Base-by-base conservation (phyloP, 2,329 filamentous ascomycete species). In the Claviceps paspali region DNA sequence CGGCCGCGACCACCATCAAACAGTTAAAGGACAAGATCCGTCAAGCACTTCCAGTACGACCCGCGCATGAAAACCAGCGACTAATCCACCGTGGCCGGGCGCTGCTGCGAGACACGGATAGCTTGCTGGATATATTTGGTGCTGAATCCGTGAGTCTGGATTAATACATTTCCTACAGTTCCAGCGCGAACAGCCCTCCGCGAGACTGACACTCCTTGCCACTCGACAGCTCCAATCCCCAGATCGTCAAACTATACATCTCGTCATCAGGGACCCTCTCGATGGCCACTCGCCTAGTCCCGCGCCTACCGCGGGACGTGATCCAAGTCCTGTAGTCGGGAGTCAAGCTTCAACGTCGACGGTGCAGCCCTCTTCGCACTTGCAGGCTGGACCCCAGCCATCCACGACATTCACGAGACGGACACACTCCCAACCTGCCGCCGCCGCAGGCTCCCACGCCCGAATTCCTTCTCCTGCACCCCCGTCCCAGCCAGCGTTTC, bases 31-130 rank as follows among this genome's bases (percentile, higher is more conserved):
- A 66, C 30, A 69, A 59, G 49, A 74, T 79, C 40, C 67, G 70
- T 23, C 61, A 72, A 46, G 49, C 53, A 3, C 50, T 77, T 29
- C 55, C 62, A 18, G 52, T 65, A 31, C 66, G 62, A 36, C 72
- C 73, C 3, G 47, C 62, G 12, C 63, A 73, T 41, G 64, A 72
- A 24, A 62, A 67, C 24, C 71, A 78, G 50, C 63, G 74, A 29
- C 55, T 79, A 41, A 79, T 79, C 27, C 67, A 78, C 47, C 62
- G 68, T 29, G 75, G 75, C 1, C 67, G 72, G 26, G 61, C 74
- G 33, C 55, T 79, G 33, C 52, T 60, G 22, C 64, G 64, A 35
- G 71, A 76, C 27, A 55, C 57, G 9, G 70, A 75, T 40, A 75
- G 66, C 12, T 58, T 79, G 55, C 49, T 64, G 18, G 65, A 73